Base-by-base conservation (phyloP, 73 alveolate genomes). In the Paramecium biaurelia region DNA sequence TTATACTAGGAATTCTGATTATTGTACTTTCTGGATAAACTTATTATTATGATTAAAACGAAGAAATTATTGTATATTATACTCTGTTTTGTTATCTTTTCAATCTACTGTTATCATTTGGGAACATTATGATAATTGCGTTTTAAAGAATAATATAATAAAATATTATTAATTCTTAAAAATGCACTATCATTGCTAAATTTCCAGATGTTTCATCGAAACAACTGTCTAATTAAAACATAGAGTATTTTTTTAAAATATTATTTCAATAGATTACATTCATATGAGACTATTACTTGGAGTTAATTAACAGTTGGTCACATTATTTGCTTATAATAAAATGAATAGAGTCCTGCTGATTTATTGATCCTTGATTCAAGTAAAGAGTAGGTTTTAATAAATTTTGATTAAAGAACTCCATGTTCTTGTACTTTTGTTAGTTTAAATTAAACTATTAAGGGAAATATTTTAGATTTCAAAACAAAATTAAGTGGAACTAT, bases 341-440 rank as follows among this genome's bases (percentile, higher is more conserved):
- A 38, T 23, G 86, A 72, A 14, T 72, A 72, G 26, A 28, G 86
- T 72, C 86, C 86, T 28, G 86, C 86, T 34, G 86, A 72, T 72
- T 72, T 72, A 72, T 37, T 72, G 37, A 72, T 72, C 3, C 21
- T 72, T 2, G 86, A 72, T 72, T 72, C 86, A 3, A 72, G 86
- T 20, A 20, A 35, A 35, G 86, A 72, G 38, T 15, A 30, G 18
- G 86, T 72, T 35, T 20, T 72, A 2, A 72, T 72, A 5, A 37
- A 38, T 35, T 72, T 28, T 35, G 86, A 72, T 35, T 10, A 32
- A 35, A 32, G 86, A 32, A 35, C 32, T 9, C 86, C 86, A 8
- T 72, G 86, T 18, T 37, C 56, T 5, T 72, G 59, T 4, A 72
- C 86, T 14, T 72, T 35, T 72, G 86, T 72, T 30, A 35, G 21